Evolutionary conservation across 2,329 filamentous ascomycete genomes (phyloP).

Genomic region (Penicillium sp.): DNA sequence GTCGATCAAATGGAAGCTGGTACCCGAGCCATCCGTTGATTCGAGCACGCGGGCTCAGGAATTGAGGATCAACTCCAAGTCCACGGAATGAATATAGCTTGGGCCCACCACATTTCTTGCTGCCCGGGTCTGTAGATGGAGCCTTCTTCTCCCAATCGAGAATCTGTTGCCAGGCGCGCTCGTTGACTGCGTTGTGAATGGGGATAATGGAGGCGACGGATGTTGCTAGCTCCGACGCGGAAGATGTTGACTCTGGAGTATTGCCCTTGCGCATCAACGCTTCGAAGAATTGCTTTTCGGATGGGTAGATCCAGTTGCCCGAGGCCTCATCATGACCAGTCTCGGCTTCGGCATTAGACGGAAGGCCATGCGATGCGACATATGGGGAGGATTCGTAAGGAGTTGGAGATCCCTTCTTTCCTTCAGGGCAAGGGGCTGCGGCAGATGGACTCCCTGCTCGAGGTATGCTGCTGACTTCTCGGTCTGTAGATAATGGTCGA

Average conservation of each 20-base stretch:
- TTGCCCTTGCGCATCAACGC: constrained; percentile 93
- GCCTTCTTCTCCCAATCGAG: constrained; percentile 80
- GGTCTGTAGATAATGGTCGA: constrained; percentile 62
- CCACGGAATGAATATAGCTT: constrained; percentile 83
- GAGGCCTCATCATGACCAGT: constrained; percentile 67
- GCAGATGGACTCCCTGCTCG: constrained; percentile 50
- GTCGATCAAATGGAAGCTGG: constrained; percentile 86
- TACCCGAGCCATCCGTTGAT: constrained; percentile 87
- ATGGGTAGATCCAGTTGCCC: constrained; percentile 97
- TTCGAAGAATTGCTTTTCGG: constrained; percentile 96
- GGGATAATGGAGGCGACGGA: constrained; percentile 94
- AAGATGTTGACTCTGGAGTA: constrained; percentile 56
- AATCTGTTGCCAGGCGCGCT: constrained; percentile 93
- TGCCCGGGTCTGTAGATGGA: constrained; percentile 54
- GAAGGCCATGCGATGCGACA: constrained; percentile 38
- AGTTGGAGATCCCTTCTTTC: constrained; percentile 29
- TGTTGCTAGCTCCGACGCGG: constrained; percentile 51
- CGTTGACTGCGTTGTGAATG: constrained; percentile 98
- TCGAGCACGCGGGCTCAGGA: constrained; percentile 78
- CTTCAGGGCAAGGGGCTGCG: constrained; percentile 22
- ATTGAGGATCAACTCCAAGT: constrained; percentile 49
- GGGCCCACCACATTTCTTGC: constrained; percentile 72
- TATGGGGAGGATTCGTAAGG: constrained; percentile 32
- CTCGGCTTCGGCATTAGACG: constrained; percentile 77
- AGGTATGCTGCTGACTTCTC: constrained; percentile 79